Percentiles rank a stretch among this genome's conserved stretches.
Conservation (phyloP, 768 basidiomycete genomes). For the Pleurotus cornucopiae region DNA sequence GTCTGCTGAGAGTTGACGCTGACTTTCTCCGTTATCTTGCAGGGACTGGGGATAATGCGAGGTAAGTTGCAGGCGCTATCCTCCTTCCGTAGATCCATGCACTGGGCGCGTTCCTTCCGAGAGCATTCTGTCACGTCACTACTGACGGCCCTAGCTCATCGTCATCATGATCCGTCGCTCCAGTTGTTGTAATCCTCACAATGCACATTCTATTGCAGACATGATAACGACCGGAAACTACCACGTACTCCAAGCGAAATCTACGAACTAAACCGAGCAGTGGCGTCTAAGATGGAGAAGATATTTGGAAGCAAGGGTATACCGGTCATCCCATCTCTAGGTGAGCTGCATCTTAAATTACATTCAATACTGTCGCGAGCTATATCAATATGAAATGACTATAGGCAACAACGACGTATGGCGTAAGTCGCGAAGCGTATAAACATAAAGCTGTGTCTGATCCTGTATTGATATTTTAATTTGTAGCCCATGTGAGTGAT, state of each 20-base stretch:
- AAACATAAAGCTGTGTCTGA: constrained; percentile 11
- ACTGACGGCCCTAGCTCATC: too few relatives aligned
- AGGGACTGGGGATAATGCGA: constrained; percentile 80
- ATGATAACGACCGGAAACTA: constrained; percentile 79
- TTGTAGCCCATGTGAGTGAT: constrained; percentile 53
- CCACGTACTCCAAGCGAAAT: constrained; percentile 83
- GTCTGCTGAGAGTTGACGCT: not conserved
- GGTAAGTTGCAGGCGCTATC: constrained; percentile 29
- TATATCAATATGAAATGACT: constrained; percentile 5
- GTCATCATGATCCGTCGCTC: too few relatives aligned
- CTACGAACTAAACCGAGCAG: constrained; percentile 62
- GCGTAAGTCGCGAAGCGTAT: constrained; percentile 46
- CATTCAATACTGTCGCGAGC: not conserved
- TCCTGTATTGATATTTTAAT: constrained; percentile 6
- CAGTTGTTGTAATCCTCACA: not conserved
- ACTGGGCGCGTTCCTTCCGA: too few relatives aligned
- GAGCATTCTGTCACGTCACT: too few relatives aligned
- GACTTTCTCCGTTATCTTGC: constrained; percentile 2
- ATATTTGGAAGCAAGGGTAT: constrained; percentile 70
- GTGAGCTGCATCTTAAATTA: constrained; percentile 28
- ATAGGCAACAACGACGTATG: constrained; percentile 90
- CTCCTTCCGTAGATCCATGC: not conserved
- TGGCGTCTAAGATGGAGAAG: constrained; percentile 67
- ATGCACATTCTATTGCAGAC: constrained; percentile 36
- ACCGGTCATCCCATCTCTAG: constrained; percentile 78